Base-by-base conservation (phyloP, 768 basidiomycete genomes). In the Russula ochroleuca region DNA sequence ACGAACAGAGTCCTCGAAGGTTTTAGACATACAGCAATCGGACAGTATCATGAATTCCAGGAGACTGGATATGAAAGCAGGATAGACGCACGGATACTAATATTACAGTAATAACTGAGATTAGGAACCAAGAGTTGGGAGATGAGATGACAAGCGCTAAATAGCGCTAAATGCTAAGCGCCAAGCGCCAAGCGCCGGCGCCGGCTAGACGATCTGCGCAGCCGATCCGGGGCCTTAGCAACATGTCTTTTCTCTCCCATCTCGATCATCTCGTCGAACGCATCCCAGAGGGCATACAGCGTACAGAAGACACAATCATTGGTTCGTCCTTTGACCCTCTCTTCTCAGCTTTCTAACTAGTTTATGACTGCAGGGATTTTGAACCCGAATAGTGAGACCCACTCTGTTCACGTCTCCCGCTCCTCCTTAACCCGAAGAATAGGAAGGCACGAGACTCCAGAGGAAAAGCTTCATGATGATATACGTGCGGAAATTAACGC, bases 401-500 rank as follows among this genome's bases (percentile, higher is more conserved):
- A 28, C 28, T n/a, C 28, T 41, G 17, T 23, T 13, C 15, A 15
- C 6, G 6, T 19, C 43, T n/a, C 37, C 17, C 17, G 9, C 11
- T 23, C 6, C 19, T 31, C 25, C 41, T 19, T 33, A 52, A 40
- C 45, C 38, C 10, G 28, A 15, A 9, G 37, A 43, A 33, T 55
- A 80, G 74, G 83, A 54, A 85, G 90, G 41, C 92, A 94, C 71
- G 89, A 94, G 69, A 83, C 83, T 54, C 85, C 86, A 0, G 77
- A 86, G 61, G 94, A 93, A 73, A 85, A 83, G 65, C 78, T 75
- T 11, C 77, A 83, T 64, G 94, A 97, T 71, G 77, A 82, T 68
- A 77, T 90, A 67, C 80, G 94, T 25, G 82, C 83, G 2, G 79
- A 84, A 72, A 97, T 98, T 71, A 85, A 86, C 60, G 81, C 81